Evolutionary conservation across 2,329 filamentous ascomycete genomes (phyloP).

Genomic region (Fusarium sp.): DNA sequence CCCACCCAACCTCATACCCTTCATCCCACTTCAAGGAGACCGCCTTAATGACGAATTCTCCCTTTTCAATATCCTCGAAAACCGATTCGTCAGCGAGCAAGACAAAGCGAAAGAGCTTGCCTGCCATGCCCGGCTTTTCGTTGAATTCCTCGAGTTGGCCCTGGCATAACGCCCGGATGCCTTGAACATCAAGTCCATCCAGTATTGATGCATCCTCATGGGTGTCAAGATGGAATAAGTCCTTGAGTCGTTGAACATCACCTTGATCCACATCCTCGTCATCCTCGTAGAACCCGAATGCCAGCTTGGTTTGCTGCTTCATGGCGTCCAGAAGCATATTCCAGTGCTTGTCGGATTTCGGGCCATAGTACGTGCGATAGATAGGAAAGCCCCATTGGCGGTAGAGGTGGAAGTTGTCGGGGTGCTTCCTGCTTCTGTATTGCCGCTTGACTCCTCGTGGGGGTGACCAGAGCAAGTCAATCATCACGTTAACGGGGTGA

Average conservation of each 20-base stretch:
- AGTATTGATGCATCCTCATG: conserved; percentile 7
- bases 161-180: not conserved
- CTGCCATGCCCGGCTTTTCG: not conserved
- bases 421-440: not conserved
- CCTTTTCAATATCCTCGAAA: not conserved
- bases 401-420: conserved; percentile 8
- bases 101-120: not conserved
- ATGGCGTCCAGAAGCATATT: not conserved
- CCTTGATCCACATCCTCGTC: not conserved
- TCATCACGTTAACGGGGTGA: conserved; percentile 5
- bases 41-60: not conserved
- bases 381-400: conserved; percentile 18
- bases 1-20: not conserved
- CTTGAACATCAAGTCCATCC: conserved; percentile 1
- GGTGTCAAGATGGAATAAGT: conserved; percentile 7
- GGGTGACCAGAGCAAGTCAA: not conserved
- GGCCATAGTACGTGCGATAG: conserved; percentile 18
- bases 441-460: conserved; percentile 5
- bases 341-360: conserved; percentile 4
- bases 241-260: not conserved
- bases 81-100: not conserved
- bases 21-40: not conserved
- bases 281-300: conserved; percentile 1
- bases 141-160: not conserved
- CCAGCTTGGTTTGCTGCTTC: not conserved